Evolutionary conservation across 768 basidiomycete genomes (phyloP).

Genomic region (Hortiboletus flavorubellus): DNA sequence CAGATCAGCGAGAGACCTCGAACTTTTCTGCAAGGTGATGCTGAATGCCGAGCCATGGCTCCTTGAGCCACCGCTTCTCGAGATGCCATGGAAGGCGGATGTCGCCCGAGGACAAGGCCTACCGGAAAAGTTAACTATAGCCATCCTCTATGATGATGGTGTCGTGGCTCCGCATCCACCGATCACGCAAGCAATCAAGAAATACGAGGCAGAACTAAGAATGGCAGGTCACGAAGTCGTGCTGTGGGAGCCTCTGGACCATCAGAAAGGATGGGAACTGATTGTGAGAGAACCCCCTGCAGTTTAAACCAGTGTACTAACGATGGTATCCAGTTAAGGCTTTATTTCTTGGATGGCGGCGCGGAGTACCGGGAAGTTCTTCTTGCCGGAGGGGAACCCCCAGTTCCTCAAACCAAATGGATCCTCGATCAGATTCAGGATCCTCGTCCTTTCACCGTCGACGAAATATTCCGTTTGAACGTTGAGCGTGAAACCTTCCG

Average conservation of each 20-base stretch:
- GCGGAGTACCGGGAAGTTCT: slow-evolving; percentile 42
- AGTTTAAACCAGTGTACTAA: slow-evolving; percentile 14
- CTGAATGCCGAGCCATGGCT: slow-evolving; percentile 46
- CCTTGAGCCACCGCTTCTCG: slow-evolving; percentile 42
- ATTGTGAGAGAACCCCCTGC: slow-evolving; percentile 32
- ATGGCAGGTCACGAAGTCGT: slow-evolving; percentile 52
- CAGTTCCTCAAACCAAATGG: slow-evolving; percentile 44
- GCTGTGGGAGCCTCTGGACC: slow-evolving; percentile 43
- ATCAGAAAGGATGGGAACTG: slow-evolving; percentile 44
- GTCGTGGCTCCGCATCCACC: slow-evolving; percentile 51
- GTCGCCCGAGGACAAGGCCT: slow-evolving; percentile 37
- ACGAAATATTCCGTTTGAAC: slow-evolving; percentile 45
- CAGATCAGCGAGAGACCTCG: slow-evolving; percentile 46
- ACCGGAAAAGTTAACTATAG: slow-evolving; percentile 42
- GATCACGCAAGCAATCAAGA: slow-evolving; percentile 39
- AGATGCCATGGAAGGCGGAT: slow-evolving; percentile 47
- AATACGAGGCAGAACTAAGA: slow-evolving; percentile 37
- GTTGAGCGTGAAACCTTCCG: slow-evolving; percentile 43
- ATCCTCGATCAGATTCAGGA: slow-evolving; percentile 40
- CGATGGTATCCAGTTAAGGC: slow-evolving; percentile 31
- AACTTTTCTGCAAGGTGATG: slow-evolving; percentile 47
- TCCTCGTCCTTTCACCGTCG: slow-evolving; percentile 36
- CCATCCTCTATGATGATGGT: slow-evolving; percentile 49
- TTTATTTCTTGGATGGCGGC: slow-evolving; percentile 52
- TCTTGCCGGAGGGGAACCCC: slow-evolving; percentile 30